These are phyloP conservation scores for Tulasnella sp. DNA, from an alignment of 768 basidiomycete species.

Conservation along the genomic window DNA sequence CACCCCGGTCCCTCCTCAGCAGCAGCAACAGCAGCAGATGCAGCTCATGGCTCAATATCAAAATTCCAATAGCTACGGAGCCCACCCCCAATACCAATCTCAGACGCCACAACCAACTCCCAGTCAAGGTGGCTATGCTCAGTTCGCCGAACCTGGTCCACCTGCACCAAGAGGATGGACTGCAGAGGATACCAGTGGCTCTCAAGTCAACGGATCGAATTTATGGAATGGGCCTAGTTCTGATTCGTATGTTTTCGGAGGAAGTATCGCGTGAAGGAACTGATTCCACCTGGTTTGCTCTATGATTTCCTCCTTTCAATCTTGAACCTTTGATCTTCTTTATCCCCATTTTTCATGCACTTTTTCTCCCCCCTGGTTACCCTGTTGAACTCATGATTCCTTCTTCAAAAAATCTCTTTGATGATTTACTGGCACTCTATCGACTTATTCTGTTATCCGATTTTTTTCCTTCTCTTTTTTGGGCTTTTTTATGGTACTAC, in stretches of 20 bases:
- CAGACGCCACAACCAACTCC: background rate
- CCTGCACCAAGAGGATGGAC: background rate
- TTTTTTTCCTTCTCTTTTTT: background rate
- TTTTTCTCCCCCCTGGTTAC: background rate
- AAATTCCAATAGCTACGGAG: background rate
- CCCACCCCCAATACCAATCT: background rate
- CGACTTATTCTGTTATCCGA: background rate
- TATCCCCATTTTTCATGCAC: background rate
- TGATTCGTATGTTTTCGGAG: background rate
- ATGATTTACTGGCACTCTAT: background rate
- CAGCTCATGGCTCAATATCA: background rate
- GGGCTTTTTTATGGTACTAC: background rate
- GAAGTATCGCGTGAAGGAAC: background rate
- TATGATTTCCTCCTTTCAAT: background rate
- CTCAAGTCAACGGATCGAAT: background rate
- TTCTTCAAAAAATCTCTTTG: background rate
- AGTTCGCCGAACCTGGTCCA: background rate
- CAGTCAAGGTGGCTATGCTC: background rate
- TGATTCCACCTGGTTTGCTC: background rate
- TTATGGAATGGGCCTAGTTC: background rate
- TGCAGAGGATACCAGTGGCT: background rate
- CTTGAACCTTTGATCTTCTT: background rate
- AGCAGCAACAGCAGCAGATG: background rate
- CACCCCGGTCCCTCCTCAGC: background rate
- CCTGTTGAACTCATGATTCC: background rate